Evolutionary conservation across 345 rosid species (phyloP).

Genomic region (Euphorbia pulcherrima): DNA sequence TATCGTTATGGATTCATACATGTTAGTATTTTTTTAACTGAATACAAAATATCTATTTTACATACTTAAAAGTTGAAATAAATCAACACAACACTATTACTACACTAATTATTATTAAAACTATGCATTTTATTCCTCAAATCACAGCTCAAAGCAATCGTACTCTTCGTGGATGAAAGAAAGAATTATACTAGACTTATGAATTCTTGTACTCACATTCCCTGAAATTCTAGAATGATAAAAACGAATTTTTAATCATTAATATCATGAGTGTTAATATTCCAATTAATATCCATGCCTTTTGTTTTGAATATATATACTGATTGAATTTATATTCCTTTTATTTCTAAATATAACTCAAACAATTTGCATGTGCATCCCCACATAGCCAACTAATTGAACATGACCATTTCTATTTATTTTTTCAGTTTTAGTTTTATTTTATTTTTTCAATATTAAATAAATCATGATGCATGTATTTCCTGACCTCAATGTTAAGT

Average conservation of each 20-base stretch:
- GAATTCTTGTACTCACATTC: slow-evolving; percentile 10
- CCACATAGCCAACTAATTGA: slow-evolving; percentile 1
- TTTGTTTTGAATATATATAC: not conserved
- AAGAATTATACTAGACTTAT: not conserved
- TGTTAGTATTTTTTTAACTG: too few relatives aligned
- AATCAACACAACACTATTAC: too few relatives aligned
- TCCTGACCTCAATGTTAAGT: not conserved
- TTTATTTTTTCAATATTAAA: not conserved
- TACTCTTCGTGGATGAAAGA: slow-evolving; percentile 4
- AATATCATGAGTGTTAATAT: not conserved
- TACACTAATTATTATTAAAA: too few relatives aligned
- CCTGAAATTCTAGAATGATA: not conserved
- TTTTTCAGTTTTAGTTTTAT: too few relatives aligned
- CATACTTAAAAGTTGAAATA: too few relatives aligned
- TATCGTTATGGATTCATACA: too few relatives aligned
- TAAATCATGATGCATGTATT: not conserved
- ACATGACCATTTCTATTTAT: not conserved
- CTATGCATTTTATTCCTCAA: not conserved
- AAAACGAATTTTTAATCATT: not conserved
- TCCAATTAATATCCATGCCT: not conserved
- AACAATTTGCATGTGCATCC: slow-evolving; percentile 1
- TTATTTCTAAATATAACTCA: not conserved
- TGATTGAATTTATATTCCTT: not conserved
- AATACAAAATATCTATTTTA: too few relatives aligned
- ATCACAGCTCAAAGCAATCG: slow-evolving; percentile 6